Base-by-base conservation (phyloP, 768 basidiomycete genomes). In the Cantharellus cinnabarinus region DNA sequence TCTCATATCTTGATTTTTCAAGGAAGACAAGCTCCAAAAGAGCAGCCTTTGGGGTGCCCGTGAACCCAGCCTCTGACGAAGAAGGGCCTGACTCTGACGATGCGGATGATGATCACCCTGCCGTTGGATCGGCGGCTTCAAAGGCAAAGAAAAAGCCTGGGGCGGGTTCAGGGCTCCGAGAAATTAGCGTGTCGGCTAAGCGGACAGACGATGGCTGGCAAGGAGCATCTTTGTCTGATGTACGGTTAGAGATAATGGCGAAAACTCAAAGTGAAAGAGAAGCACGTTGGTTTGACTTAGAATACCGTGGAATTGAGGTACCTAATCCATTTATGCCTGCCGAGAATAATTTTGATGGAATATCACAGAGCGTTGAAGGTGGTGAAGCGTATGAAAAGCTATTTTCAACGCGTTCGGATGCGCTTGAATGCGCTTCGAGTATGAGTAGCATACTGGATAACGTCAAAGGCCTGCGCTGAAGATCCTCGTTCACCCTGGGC, bases 121-220 rank as follows among this genome's bases (percentile, higher is more conserved):
- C 71, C 1, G 76, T 78, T n/a, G 62, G 70, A 3, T 68, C 74
- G 29, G n/a, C 59, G 10, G 60, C 53, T 20, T 51, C 78, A 64
- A 59, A 58, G 39, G 59, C 56, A 39, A 37, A 29, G 41, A 64
- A 61, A 39, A 59, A 74, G 0, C 58, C 69, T 0, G 75, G 70
- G n/a, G 82, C 84, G 56, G 76, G 78, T 14, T 83, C 76, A 65
- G 87, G 89, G 68, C 79, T 88, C 7, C 85, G 86, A 63, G 82
- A 87, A 34, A 77, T 84, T 20, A 80, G 82, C 2, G 76, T 82
- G 54, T 85, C 81, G 70, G 67, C 73, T 4, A 71, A 68, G 4
- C 84, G 85, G 56, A 50, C 7, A 35, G 83, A 85, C 59, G 44
- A 29, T 48, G 10, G 29, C 10, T 80, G 80, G 62, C 72, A 74